Base-by-base conservation (phyloP, 2,329 filamentous ascomycete species). In the Arthroderma uncinatum region DNA sequence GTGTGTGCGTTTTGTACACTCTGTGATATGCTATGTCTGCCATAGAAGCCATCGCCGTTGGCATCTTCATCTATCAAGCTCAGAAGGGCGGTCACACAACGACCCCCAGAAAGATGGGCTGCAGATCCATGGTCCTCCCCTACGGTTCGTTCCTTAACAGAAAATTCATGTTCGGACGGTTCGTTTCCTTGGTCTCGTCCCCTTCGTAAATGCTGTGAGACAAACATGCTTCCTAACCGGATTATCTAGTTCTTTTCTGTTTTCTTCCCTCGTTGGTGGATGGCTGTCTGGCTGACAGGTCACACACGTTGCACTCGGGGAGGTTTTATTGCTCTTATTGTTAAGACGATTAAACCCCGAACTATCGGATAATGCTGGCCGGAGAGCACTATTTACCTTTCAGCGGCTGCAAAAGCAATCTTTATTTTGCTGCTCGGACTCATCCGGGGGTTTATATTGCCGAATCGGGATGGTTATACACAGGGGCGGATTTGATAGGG, bases 271-370 rank as follows among this genome's bases (percentile, higher is more conserved):
- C 14, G 4, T 12, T 48, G 44, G 12, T 48, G 44, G 44, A 48
- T 48, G 44, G 44, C 44, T 48, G 44, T 48, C 44, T 48, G 44
- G 44, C 44, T 48, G 44, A 30, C 44, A 48, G 21, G 44, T 48
- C 44, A n/a, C 44, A 48, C 44, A 48, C 25, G 14, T 48, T 48
- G 21, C 44, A 48, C 21, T 48, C 25, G 4, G 14, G 25, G 44
- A 48, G 21, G 44, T 19, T 30, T 23, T 48, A 48, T n/a, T 28
- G 12, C 21, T 48, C 44, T 25, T 8, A 21, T 28, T 48, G 23
- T 14, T 48, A 28, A n/a, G 44, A 25, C 23, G 23, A 21, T 48
- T 48, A 48, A 16, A 48, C 44, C 44, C 44, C 44, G 44, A 48
- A n/a, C 19, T 48, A 48, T 7, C 21, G 25, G 44, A n/a, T 25